phyloP scores from a whole-genome alignment of 768 basidiomycete species.

The Lactarius vividus region DNA sequence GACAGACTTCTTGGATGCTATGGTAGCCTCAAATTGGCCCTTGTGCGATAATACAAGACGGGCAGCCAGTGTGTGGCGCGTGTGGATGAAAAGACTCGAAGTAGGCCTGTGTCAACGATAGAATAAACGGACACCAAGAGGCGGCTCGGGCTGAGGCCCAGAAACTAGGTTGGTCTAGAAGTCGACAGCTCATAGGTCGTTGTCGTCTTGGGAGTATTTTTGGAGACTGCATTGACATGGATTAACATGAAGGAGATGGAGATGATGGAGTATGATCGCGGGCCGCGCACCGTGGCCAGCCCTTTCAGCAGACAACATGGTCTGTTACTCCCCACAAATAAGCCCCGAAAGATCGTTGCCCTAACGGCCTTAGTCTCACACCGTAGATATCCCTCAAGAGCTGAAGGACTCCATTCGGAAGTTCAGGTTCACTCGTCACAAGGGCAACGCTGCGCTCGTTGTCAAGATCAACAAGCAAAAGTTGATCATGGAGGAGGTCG shows the following conservation, averaged over 20 bases:
- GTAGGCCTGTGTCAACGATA: neutral
- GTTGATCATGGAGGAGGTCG: constrained; percentile 80
- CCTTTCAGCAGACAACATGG: constrained; percentile 19
- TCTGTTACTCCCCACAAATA: constrained; percentile 4
- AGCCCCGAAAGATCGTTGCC: neutral
- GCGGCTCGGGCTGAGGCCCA: neutral
- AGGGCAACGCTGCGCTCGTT: constrained; percentile 70
- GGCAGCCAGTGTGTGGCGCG: neutral
- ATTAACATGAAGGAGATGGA: too few relatives aligned
- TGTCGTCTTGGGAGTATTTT: too few relatives aligned
- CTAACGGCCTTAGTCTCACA: constrained; percentile 49
- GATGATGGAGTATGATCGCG: neutral
- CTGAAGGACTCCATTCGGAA: constrained; percentile 80
- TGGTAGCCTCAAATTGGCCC: neutral
- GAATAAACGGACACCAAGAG: neutral
- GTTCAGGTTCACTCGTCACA: constrained; percentile 70
- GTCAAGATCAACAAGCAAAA: constrained; percentile 88
- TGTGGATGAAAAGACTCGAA: neutral
- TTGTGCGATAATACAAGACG: neutral
- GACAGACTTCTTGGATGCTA: neutral
- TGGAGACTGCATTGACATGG: neutral
- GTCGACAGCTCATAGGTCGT: too few relatives aligned
- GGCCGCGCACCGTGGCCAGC: neutral
- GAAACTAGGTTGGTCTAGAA: too few relatives aligned
- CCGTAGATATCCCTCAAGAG: constrained; percentile 81